These are phyloP conservation scores for Gillenia trifoliata DNA, from an alignment of 306 rosid genomes.

Conservation along the genomic window DNA sequence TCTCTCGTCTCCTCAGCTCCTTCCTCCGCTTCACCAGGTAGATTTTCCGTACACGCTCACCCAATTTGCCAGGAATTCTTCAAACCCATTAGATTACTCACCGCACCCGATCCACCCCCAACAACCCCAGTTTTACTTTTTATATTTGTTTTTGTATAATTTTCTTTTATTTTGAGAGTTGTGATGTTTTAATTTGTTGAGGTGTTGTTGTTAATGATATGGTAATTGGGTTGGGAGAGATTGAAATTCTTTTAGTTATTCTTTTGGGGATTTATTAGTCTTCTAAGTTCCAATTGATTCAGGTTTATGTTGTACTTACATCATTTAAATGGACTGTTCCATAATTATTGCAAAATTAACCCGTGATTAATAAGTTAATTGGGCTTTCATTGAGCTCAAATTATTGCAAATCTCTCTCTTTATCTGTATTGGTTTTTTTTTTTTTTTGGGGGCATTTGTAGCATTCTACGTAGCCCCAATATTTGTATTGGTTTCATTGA, in stretches of 20 bases:
- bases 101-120: background rate
- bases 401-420: background rate
- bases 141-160: background rate
- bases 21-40: conserved; percentile 40
- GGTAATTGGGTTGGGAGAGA: background rate
- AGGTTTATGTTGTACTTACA: background rate
- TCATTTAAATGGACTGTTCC: background rate
- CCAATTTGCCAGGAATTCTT: background rate
- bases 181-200: background rate
- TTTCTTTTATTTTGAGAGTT: background rate
- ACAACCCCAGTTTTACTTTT: background rate
- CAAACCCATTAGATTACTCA: background rate
- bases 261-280: conserved; percentile 3
- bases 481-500: background rate
- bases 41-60: background rate
- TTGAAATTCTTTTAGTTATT: background rate
- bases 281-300: background rate
- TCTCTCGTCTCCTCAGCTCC: conserved; percentile 58
- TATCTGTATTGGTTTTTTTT: background rate
- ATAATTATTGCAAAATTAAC: background rate
- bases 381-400: background rate
- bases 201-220: background rate
- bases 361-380: background rate
- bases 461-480: too few species aligned
- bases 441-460: too few species aligned